phyloP scores from a whole-genome alignment of 2,329 filamentous ascomycete species.

The Colletotrichum tanaceti region DNA sequence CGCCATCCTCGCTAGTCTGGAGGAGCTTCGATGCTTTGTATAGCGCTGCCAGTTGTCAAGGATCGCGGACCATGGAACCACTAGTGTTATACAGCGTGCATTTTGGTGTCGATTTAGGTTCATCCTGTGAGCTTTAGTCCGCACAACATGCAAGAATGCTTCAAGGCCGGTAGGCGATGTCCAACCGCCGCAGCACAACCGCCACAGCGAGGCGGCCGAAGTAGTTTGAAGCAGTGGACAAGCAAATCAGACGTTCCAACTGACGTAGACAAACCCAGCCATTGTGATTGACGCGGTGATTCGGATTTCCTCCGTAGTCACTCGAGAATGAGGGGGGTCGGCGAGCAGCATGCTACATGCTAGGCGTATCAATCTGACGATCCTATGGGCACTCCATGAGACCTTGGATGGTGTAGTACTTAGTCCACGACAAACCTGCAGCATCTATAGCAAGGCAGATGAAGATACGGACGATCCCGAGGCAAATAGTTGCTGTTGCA shows the following conservation, averaged over 20 bases:
- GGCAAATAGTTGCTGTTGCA: no score
- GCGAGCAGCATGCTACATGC: background rate
- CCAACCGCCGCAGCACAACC: background rate
- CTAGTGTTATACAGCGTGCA: background rate
- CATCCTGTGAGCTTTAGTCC: background rate
- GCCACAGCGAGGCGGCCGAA: background rate
- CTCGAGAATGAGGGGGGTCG: background rate
- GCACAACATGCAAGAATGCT: background rate
- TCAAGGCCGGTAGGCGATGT: background rate
- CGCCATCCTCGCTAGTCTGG: conserved; percentile 15
- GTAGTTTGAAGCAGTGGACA: background rate
- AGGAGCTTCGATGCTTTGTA: background rate
- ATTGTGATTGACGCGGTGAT: background rate
- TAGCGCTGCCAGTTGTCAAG: conserved; percentile 39
- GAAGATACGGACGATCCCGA: background rate
- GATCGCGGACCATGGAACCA: background rate
- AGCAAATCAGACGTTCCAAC: background rate
- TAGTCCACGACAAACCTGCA: background rate
- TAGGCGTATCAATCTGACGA: background rate
- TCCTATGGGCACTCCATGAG: background rate
- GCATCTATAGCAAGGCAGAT: no score
- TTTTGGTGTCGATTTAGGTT: background rate
- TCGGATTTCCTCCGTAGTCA: background rate
- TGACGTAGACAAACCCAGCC: background rate
- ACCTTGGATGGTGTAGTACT: no score